A percentile compares a stretch with the other conserved stretches of the same genome.
Evolutionary conservation across 2,329 filamentous ascomycete species (phyloP).

Genomic region (Fusarium citri): DNA sequence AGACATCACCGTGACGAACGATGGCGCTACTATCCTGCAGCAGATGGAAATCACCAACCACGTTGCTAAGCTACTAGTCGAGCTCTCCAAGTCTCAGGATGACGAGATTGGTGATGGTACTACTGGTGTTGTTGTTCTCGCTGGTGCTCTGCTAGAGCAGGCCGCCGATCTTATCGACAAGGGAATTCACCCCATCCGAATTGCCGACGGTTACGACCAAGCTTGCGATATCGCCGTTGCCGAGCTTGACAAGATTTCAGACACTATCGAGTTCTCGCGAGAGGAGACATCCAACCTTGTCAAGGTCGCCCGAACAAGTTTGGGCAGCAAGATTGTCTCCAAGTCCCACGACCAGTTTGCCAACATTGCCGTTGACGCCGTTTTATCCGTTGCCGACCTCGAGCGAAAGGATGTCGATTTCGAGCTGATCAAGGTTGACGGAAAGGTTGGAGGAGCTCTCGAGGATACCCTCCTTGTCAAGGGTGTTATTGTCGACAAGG

Average conservation of each 20-base stretch:
- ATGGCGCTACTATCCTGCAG: conserved; percentile 95
- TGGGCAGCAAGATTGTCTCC: conserved; percentile 99
- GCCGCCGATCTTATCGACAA: conserved; percentile 99
- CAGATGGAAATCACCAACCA: conserved; percentile 99
- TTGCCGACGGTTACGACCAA: conserved; percentile 97
- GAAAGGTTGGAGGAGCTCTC: conserved; percentile 93
- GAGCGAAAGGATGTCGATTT: conserved; percentile 98
- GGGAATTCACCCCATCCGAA: conserved; percentile 98
- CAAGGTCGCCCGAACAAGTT: conserved; percentile 93
- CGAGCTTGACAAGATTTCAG: conserved; percentile 92
- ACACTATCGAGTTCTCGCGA: conserved; percentile 86
- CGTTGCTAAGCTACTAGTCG: conserved; percentile 95
- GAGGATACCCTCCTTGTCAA: conserved; percentile 96
- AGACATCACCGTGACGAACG: conserved; percentile 99
- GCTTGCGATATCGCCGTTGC: conserved; percentile 96
- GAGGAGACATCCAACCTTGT: conserved; percentile 86
- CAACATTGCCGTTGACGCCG: conserved; percentile 95
- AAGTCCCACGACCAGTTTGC: conserved; percentile 99
- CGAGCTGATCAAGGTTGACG: conserved; percentile 98
- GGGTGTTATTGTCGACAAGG: conserved; percentile 98
- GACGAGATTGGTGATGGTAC: conserved; percentile 99
- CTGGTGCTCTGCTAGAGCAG: conserved; percentile 94
- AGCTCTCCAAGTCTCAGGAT: conserved; percentile 97
- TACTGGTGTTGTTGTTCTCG: conserved; percentile 95
- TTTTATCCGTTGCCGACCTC: conserved; percentile 94